Percentiles rank a stretch among this genome's conserved stretches.
These are phyloP conservation scores for Botrytis elliptica DNA, from an alignment of 2,329 filamentous ascomycete species.

Conservation along the genomic window DNA sequence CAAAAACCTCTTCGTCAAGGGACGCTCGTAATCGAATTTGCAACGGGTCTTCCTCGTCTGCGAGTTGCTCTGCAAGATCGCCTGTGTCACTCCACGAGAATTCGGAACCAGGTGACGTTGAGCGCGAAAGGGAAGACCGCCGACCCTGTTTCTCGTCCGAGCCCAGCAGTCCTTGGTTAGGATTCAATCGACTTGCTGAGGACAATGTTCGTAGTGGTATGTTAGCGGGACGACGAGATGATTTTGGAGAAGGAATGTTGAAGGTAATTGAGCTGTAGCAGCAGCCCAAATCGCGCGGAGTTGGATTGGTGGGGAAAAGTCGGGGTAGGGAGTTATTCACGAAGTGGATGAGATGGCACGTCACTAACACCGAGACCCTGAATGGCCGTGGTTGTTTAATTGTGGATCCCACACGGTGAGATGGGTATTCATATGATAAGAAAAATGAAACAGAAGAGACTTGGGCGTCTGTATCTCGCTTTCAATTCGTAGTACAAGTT, in stretches of 20 bases:
- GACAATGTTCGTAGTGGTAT: slow-evolving; percentile 81
- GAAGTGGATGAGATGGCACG: slow-evolving; percentile 21
- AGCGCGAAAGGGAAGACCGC: slow-evolving; percentile 48
- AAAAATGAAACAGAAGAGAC: slow-evolving; percentile 15
- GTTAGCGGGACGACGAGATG: slow-evolving; percentile 70
- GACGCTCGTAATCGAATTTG: slow-evolving; percentile 66
- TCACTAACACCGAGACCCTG: slow-evolving; percentile 19
- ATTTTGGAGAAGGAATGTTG: slow-evolving; percentile 81
- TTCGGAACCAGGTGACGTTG: slow-evolving; percentile 61
- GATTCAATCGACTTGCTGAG: slow-evolving; percentile 37
- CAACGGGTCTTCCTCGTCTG: slow-evolving; percentile 78
- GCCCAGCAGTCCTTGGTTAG: slow-evolving; percentile 48
- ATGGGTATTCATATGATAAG: slow-evolving; percentile 20
- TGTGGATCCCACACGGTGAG: slow-evolving; percentile 21
- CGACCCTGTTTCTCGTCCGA: slow-evolving; percentile 44
- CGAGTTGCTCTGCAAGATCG: slow-evolving; percentile 89
- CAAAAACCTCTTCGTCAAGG: slow-evolving; percentile 60
- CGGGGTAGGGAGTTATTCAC: slow-evolving; percentile 16
- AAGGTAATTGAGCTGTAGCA: slow-evolving; percentile 70
- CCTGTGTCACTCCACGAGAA: slow-evolving; percentile 93
- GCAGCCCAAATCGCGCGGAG: slow-evolving; percentile 57
- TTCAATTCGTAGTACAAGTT: slow-evolving; percentile 8
- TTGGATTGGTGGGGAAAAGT: slow-evolving; percentile 23
- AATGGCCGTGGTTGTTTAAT: slow-evolving; percentile 12
- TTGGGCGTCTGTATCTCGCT: slow-evolving; percentile 17